Conservation (phyloP, 2,329 filamentous ascomycete genomes). For the Diaporthe vaccinii region DNA sequence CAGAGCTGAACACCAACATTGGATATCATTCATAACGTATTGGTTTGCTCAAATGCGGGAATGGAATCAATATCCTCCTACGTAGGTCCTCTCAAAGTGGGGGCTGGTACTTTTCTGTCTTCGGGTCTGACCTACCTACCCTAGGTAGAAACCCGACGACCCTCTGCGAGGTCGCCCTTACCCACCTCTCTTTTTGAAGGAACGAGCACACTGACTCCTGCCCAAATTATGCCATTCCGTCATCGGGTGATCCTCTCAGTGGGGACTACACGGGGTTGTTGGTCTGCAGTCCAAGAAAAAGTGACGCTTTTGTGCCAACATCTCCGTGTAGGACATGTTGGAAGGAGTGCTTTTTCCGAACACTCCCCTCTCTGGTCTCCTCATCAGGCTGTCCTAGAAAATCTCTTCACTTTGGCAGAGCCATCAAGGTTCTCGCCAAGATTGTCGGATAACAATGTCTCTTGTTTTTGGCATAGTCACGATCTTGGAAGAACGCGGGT, state of each 20-base stretch:
- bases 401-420: slow-evolving; percentile 7
- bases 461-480: slow-evolving; percentile 19
- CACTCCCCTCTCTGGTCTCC: slow-evolving; percentile 20
- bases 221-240: neutral
- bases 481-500: slow-evolving; percentile 1
- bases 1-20: slow-evolving; percentile 7
- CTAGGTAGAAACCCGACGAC: neutral
- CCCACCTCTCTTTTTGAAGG: too few species aligned
- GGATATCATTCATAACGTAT: slow-evolving; percentile 23
- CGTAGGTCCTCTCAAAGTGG: neutral
- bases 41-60: slow-evolving; percentile 12
- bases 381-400: neutral
- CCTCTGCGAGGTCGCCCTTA: neutral
- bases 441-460: neutral
- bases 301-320: slow-evolving; percentile 16
- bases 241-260: slow-evolving; percentile 5
- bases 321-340: neutral
- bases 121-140: neutral
- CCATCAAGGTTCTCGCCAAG: slow-evolving; percentile 29
- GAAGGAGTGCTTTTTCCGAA: neutral
- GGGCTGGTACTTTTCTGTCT: slow-evolving; percentile 20
- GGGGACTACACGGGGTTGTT: neutral
- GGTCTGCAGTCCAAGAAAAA: slow-evolving; percentile 9
- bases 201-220: neutral
- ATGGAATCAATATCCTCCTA: neutral